These are phyloP conservation scores for Chlamydomonas sp. DNA, from an alignment of 139 green algal genomes.

Conservation along the genomic window DNA sequence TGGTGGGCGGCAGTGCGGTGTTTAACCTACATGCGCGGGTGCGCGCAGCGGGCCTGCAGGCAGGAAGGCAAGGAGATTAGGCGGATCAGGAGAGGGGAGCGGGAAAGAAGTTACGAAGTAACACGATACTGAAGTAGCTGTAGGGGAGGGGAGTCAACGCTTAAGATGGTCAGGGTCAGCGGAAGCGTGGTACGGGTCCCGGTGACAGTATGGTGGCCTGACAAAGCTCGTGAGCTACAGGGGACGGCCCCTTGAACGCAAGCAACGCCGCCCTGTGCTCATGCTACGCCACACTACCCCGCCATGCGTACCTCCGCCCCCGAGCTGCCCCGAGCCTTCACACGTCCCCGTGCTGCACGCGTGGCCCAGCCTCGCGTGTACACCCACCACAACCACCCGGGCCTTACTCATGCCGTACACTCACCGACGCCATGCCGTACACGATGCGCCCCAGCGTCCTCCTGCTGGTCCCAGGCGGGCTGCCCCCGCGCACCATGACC, in stretches of 20 bases:
- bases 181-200: too few species aligned
- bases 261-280: background rate
- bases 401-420: background rate
- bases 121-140: too few species aligned
- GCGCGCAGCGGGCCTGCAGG: too few species aligned
- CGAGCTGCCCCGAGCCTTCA: background rate
- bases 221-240: too few species aligned
- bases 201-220: too few species aligned
- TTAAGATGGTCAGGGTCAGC: too few species aligned
- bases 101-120: too few species aligned
- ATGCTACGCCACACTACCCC: background rate
- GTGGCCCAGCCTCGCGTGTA: too few species aligned
- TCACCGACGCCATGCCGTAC: slow-evolving; percentile 27
- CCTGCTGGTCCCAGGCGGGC: background rate
- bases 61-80: too few species aligned
- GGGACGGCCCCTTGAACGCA: background rate
- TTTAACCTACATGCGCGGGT: too few species aligned
- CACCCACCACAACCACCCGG: background rate
- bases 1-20: background rate
- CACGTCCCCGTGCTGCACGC: background rate
- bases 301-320: background rate
- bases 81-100: too few species aligned
- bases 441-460: slow-evolving; percentile 21
- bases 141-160: too few species aligned
- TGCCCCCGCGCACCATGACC: background rate